These are phyloP conservation scores for Chondrostereum purpureum DNA, from an alignment of 1,284 basidiomycete species.

Conservation along the genomic window DNA sequence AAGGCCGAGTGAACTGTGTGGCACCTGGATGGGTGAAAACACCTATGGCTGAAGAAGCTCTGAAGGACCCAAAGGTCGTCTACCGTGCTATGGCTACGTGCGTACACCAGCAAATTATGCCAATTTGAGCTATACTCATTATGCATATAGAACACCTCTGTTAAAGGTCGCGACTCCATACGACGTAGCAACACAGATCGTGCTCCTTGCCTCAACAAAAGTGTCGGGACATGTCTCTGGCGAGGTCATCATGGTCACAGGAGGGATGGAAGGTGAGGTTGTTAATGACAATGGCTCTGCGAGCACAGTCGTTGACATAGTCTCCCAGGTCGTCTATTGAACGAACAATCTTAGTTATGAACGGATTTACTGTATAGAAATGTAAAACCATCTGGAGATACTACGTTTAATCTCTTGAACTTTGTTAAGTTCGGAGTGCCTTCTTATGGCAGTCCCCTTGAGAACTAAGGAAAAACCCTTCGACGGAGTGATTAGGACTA, in stretches of 20 bases:
- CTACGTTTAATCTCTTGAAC: no score
- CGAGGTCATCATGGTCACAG: slow-evolving; percentile 64
- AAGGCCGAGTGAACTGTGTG: slow-evolving; percentile 64
- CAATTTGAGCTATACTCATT: no score
- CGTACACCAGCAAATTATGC: not conserved
- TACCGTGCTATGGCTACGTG: slow-evolving; percentile 49
- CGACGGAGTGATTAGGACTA: no score
- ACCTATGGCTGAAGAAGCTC: slow-evolving; percentile 39
- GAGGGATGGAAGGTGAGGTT: slow-evolving; percentile 74
- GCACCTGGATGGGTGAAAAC: slow-evolving; percentile 65
- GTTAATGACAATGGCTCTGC: not conserved
- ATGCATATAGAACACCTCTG: slow-evolving; percentile 56
- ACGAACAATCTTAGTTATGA: not conserved
- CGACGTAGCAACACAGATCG: slow-evolving; percentile 65
- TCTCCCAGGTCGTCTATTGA: not conserved
- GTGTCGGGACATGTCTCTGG: slow-evolving; percentile 71
- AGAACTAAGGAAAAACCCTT: no score
- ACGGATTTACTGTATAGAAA: not conserved
- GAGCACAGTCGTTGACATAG: not conserved
- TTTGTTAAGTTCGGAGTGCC: no score
- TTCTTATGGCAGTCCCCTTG: no score
- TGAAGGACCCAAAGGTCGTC: slow-evolving; percentile 37
- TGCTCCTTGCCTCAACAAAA: slow-evolving; percentile 51
- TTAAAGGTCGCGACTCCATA: slow-evolving; percentile 60
- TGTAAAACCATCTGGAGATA: no score